Base-by-base conservation (phyloP, 2,329 filamentous ascomycete species). In the Aspergillus carbonarius region DNA sequence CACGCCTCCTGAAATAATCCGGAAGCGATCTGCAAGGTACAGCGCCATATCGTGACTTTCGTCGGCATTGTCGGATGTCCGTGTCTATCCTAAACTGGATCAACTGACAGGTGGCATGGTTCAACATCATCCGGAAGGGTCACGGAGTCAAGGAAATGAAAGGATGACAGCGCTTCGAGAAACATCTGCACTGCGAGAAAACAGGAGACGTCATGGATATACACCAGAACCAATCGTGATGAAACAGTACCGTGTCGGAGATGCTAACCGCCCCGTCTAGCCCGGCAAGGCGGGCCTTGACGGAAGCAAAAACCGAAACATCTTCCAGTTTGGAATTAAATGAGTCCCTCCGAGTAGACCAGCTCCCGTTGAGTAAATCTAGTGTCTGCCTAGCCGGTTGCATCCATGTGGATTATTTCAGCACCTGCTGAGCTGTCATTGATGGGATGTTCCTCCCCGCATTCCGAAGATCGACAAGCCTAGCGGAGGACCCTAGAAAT, bases 361-460 rank as follows among this genome's bases (percentile, higher is more conserved):
- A 27, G 4, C 15, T 32, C 7, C 44, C 15, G n/a, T 27, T 25
- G n/a, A 25, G n/a, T 30, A 6, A 7, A 30, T 48, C 15, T 4
- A 48, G n/a, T 48, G 37, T 30, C 15, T 25, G 37, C 30, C 30
- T 17, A 44, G 51, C 25, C 17, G 9, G n/a, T 37, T 32, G 51
- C 46, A 25, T 48, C 12, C 25, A 5, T 34, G 7, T 20, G 40
- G 27, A 48, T 49, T 20, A 39, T 18, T 35, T 15, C 46, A 44
- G 46, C 54, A 15, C 30, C 25, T 18, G 39, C 18, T 42, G 30
- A 18, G 32, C 51, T 54, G 32, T 60, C 48, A 67, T 67, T 67
- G 65, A 66, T 59, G 65, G 60, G 56, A 62, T 61, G 52, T 52
- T n/a, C 51, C 54, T 49, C 60, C 58, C 60, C 62, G 59, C 60